Evolutionary conservation across 1,284 basidiomycete species (phyloP), one percentile per base, ranked within the genome.

Genomic region (Trichosporon sp.): DNA sequence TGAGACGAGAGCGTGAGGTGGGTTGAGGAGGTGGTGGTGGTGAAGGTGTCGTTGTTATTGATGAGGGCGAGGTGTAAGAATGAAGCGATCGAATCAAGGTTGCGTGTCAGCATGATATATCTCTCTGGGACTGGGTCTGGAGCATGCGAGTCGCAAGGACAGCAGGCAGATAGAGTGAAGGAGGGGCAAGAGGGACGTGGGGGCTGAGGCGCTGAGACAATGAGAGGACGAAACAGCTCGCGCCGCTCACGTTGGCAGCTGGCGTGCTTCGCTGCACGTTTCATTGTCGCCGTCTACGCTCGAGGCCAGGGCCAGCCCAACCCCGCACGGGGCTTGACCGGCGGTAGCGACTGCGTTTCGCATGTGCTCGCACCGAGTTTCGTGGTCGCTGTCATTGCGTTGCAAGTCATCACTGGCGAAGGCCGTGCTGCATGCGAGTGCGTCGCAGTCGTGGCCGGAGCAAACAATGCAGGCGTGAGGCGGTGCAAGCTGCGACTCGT

Each of bases 271-370:
- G 14, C 25, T 54, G 49, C 49, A n/a, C 25, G 49, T 54, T 54
- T 54, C 49, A 54, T 54, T 54, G 27, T 31, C 49, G 49, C 49
- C 14, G 49, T 54, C n/a, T n/a, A n/a, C n/a, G n/a, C n/a, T n/a
- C 49, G 49, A 31, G 11, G 49, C 49, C 16, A 54, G 25, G 25
- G 14, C 25, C 25, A 31, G 14, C n/a, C n/a, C n/a, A 19, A 32
- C 32, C 6, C 46, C 27, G 49, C 49, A 54, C 25, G 49, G 49
- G 49, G 25, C 25, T 54, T 14, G 4, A 27, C 14, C 23, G 23
- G 10, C 46, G 8, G 7, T 8, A 27, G 19, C 19, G 19, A 11
- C 16, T 44, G 19, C 19, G n/a, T 44, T 11, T 44, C 40, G 19
- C 19, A 21, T 21, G 40, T 16, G 19, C 19, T 44, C 19, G 19